Conservation (phyloP, 305 asterid genomes). For the Fraxinus angustifolia region DNA sequence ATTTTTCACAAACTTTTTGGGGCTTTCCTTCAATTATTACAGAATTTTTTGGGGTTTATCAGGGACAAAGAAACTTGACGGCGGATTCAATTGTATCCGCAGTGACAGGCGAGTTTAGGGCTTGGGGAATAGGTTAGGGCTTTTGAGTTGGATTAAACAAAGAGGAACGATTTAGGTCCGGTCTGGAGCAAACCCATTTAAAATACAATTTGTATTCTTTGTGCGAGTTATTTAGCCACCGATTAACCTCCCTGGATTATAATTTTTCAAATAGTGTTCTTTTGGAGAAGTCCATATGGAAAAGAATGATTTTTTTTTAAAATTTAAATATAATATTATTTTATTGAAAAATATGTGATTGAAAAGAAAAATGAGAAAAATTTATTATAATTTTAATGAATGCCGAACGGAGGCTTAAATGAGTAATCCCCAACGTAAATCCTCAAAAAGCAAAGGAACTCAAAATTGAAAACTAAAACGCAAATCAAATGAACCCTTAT, state of each 20-base stretch:
- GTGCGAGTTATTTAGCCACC: background rate
- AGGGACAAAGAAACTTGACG: background rate
- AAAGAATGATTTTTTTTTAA: too few relatives aligned
- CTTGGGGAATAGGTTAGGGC: background rate
- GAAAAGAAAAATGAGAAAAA: too few relatives aligned
- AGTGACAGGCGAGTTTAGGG: background rate
- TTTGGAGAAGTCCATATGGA: too few relatives aligned
- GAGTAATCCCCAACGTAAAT: background rate
- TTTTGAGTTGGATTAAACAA: background rate
- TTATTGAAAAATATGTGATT: too few relatives aligned
- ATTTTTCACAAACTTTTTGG: background rate
- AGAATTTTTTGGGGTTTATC: background rate
- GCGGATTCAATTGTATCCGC: background rate
- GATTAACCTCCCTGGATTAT: too few relatives aligned
- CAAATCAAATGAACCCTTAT: background rate
- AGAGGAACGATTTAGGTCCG: background rate
- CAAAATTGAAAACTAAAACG: too few relatives aligned
- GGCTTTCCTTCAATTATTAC: background rate
- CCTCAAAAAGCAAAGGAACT: background rate
- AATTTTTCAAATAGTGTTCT: too few relatives aligned
- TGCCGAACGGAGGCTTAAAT: too few relatives aligned
- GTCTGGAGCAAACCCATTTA: background rate
- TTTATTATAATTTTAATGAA: too few relatives aligned
- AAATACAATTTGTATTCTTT: background rate
- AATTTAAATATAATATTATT: too few relatives aligned